Base-by-base conservation (phyloP, 1,284 basidiomycete genomes). In the Clitocybe nebularis region DNA sequence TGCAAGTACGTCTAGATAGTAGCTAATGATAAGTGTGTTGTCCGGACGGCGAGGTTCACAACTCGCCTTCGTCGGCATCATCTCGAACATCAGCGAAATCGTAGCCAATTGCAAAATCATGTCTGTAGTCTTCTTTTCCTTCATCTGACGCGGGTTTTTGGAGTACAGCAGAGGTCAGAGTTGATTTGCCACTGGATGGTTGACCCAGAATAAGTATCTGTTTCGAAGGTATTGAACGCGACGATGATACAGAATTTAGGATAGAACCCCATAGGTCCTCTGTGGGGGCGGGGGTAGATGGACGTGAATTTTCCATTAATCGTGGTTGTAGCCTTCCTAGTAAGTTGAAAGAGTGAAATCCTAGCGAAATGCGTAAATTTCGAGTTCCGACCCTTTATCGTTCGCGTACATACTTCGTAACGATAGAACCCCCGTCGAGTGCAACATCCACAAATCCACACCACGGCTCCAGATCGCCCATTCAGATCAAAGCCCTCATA, bases 241-340 rank as follows among this genome's bases (percentile, higher is more conserved):
- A 80, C 19, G 83, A 84, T 0, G 89, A 92, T 8, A 94, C 89
- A 14, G 86, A 90, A 61, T 93, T 85, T 10, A 95, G 73, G 53
- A 95, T 95, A 23, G 87, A 89, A 2, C 84, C 88, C 92, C 93
- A 96, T 22, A 96, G 69, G 53, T 93, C 89, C 50, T 84, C 77
- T 0, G 84, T 84, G 4, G 82, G 84, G 14, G 79, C 78, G 45
- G 82, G 82, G 17, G 83, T 74, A 9, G 75, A 72, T 17, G 81
- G 68, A 35, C 82, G 75, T 49, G 82, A 82, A 44, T 55, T 50
- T 38, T 68, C 63, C 66, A 67, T 67, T 21, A 25, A 35, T 38
- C 44, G 36, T 47, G 19, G 41, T 37, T 14, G 13, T 19, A 3
- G 2, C n/a, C n/a, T n/a, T n/a, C n/a, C n/a, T n/a, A n/a, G n/a